Conservation (phyloP, 225 moss, liverwort and hornwort genomes). For the Climacium dendroides region DNA sequence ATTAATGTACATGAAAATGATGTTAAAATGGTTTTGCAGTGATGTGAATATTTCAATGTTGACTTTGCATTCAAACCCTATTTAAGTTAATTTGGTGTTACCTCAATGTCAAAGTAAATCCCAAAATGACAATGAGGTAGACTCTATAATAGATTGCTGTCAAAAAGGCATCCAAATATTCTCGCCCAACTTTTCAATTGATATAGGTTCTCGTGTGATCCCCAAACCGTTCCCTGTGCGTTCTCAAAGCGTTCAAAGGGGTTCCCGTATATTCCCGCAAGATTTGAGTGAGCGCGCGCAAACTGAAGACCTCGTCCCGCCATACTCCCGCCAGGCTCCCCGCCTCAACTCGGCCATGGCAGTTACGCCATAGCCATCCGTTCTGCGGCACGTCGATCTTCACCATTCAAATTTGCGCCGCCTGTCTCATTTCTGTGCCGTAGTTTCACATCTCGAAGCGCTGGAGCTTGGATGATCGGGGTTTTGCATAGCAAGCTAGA, state of each 20-base stretch:
- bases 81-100: too few species aligned
- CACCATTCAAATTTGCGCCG: neutral
- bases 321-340: neutral
- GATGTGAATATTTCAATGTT: too few species aligned
- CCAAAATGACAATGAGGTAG: too few species aligned
- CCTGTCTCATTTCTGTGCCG: neutral
- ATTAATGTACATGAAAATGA: too few species aligned
- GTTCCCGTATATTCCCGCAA: neutral
- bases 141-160: too few species aligned
- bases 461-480: neutral
- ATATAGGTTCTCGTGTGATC: neutral
- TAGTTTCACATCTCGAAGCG: neutral
- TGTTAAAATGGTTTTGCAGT: too few species aligned
- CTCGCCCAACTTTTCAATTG: too few species aligned
- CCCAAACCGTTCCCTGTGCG: neutral
- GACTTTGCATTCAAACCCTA: too few species aligned
- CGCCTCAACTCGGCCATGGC: neutral
- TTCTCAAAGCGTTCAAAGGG: neutral
- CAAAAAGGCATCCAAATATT: too few species aligned
- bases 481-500: too few species aligned
- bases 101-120: too few species aligned
- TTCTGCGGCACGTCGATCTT: neutral
- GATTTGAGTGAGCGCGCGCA: slow-evolving; percentile 34
- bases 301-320: slow-evolving; percentile 4
- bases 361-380: slow-evolving; percentile 19